A percentile compares a stretch with the other conserved stretches of the same genome.
Evolutionary conservation across 2,329 filamentous ascomycete genomes (phyloP).

Genomic region (Phialophora chinensis): DNA sequence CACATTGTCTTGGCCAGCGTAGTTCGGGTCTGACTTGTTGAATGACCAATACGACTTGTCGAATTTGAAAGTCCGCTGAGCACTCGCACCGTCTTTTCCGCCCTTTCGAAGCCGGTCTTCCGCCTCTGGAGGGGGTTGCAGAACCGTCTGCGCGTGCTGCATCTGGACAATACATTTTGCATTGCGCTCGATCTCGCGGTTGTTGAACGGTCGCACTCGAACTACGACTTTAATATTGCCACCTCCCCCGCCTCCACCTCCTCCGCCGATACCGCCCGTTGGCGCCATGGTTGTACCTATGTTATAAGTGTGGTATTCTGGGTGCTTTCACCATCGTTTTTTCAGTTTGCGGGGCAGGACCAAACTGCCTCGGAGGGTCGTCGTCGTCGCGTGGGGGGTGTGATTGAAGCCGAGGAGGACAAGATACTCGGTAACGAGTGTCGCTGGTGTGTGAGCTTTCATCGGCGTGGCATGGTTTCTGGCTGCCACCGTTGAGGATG

Average conservation of each 20-base stretch:
- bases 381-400: not conserved
- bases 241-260: conserved; percentile 52
- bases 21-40: conserved; percentile 77
- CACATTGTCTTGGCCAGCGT: conserved; percentile 86
- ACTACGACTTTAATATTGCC: conserved; percentile 99
- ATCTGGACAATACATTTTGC: conserved; percentile 98
- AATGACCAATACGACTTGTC: conserved; percentile 99
- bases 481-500: not conserved
- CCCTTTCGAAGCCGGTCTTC: conserved; percentile 59
- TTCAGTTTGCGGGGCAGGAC: conserved; percentile 15
- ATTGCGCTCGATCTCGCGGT: conserved; percentile 87
- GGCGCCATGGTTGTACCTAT: conserved; percentile 62
- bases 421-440: not conserved
- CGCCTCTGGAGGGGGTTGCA: conserved; percentile 72
- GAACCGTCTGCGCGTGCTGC: conserved; percentile 88
- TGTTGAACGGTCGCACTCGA: conserved; percentile 92
- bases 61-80: conserved; percentile 88
- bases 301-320: conserved; percentile 24
- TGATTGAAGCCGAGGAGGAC: not conserved
- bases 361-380: not conserved
- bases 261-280: conserved; percentile 45
- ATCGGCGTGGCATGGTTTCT: not conserved
- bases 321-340: conserved; percentile 21
- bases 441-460: not conserved
- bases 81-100: conserved; percentile 58